phyloP scores from a whole-genome alignment of 495 filamentous ascomycete genomes.

The Sphaerosporella brunnea region DNA sequence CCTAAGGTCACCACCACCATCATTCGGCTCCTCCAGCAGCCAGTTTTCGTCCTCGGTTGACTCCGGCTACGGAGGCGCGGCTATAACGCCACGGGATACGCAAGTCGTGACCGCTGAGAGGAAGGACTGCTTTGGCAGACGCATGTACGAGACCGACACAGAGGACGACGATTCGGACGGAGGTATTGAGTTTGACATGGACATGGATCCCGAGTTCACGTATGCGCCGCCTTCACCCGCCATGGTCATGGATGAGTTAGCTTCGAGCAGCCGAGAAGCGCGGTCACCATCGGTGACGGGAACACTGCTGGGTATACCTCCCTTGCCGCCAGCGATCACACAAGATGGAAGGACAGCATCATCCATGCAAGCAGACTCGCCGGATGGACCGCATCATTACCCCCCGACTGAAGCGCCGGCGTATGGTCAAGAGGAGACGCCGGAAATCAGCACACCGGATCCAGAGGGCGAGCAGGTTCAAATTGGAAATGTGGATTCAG shows the following conservation, averaged over 20 bases:
- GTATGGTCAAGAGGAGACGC: neutral
- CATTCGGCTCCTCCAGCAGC: neutral
- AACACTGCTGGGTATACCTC: neutral
- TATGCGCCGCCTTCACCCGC: neutral
- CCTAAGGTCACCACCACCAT: neutral
- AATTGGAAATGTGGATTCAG: neutral
- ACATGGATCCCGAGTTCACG: neutral
- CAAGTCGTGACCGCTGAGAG: neutral
- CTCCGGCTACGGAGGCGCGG: neutral
- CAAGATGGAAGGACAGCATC: neutral
- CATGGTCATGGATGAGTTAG: neutral
- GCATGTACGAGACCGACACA: neutral
- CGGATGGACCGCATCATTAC: neutral
- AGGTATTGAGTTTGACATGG: neutral
- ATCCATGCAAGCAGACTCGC: neutral
- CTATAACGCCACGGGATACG: neutral
- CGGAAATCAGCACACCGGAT: neutral
- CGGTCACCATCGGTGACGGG: neutral
- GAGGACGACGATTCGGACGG: slow-evolving; percentile 2
- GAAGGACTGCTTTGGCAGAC: neutral
- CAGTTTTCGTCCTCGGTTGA: neutral
- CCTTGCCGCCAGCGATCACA: neutral
- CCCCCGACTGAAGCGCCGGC: neutral
- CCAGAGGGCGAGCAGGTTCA: neutral
- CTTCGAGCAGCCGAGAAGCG: neutral